Base-by-base conservation (phyloP, 2,329 filamentous ascomycete species). In the Tricladium varicosporioides region DNA sequence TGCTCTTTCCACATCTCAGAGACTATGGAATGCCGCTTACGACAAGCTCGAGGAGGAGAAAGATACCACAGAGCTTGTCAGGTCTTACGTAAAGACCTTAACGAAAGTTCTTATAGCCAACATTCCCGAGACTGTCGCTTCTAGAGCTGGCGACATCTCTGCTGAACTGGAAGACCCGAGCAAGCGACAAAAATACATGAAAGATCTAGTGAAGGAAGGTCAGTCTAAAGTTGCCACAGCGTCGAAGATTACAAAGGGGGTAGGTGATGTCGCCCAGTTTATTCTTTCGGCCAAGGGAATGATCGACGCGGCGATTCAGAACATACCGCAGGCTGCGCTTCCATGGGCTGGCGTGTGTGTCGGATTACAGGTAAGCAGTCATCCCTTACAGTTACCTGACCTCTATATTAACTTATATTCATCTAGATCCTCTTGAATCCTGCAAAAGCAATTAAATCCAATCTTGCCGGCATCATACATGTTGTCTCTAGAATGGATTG, bases 401-500 rank as follows among this genome's bases (percentile, higher is more conserved):
- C 32, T 36, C 32, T 36, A 13, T 36, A 36, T 36, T 13, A 16
- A 22, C 51, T 53, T n/a, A 49, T 54, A 47, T 53, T 45, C 19
- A 51, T 47, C 43, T 13, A 58, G 50, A 58, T 58, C 31, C 50
- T 58, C 45, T 53, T 42, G 31, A 58, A 58, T 31, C 55, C 55
- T 53, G 32, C 32, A 36, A 36, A 36, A 36, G 32, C 32, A 13
- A 36, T 13, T 8, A 36, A 13, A 36, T 36, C 32, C 13, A 36
- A 36, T 13, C 32, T 36, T 13, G 32, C 32, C 8, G 32, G 32
- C 32, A 58, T 58, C 33, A 54, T 13, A 22, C 33, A 58, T 46
- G 56, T 58, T 32, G 49, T 53, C 42, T 53, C 42, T n/a, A 57
- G 45, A 57, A 57, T 57, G 48, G 49, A 57, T n/a, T 58, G 51